A percentile compares a stretch with the other conserved stretches of the same genome.
phyloP scores from a whole-genome alignment of 345 rosid genomes.

The Bruguiera sexangula region DNA sequence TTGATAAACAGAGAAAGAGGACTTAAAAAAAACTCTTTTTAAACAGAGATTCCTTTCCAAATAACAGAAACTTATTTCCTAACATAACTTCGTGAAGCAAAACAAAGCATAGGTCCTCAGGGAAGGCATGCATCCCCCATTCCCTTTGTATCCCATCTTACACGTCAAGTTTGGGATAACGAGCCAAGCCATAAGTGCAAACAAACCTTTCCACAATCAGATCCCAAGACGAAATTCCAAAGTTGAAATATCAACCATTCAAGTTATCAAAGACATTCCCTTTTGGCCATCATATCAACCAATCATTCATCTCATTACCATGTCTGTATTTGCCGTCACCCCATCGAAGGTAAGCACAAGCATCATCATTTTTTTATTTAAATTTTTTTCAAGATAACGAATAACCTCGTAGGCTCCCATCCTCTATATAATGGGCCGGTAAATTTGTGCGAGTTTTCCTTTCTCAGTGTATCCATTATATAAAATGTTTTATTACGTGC shows the following conservation, averaged over 20 bases:
- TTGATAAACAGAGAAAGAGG: background rate
- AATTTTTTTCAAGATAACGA: no score
- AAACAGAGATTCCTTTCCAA: constrained; percentile 14
- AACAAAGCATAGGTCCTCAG: constrained; percentile 2
- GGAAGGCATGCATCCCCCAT: constrained; percentile 4
- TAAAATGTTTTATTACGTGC: no score
- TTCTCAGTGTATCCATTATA: no score
- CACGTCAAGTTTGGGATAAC: constrained; percentile 18
- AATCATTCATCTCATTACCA: constrained; percentile 6
- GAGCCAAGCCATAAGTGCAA: constrained; percentile 15
- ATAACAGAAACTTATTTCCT: constrained; percentile 29
- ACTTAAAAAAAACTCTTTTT: constrained; percentile 15
- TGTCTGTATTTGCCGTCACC: constrained; percentile 19
- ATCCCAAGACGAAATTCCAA: constrained; percentile 13
- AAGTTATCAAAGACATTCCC: background rate
- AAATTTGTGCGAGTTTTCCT: no score
- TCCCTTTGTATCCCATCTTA: background rate
- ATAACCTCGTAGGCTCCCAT: no score
- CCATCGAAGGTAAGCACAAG: constrained; percentile 31
- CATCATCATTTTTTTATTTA: background rate
- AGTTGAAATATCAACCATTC: constrained; percentile 10
- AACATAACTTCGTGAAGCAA: constrained; percentile 7
- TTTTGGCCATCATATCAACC: background rate
- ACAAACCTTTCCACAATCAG: constrained; percentile 6
- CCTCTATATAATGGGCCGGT: no score